Evolutionary conservation across 2,329 filamentous ascomycete species (phyloP).

Genomic region (Lecanoromycetidae sp.): DNA sequence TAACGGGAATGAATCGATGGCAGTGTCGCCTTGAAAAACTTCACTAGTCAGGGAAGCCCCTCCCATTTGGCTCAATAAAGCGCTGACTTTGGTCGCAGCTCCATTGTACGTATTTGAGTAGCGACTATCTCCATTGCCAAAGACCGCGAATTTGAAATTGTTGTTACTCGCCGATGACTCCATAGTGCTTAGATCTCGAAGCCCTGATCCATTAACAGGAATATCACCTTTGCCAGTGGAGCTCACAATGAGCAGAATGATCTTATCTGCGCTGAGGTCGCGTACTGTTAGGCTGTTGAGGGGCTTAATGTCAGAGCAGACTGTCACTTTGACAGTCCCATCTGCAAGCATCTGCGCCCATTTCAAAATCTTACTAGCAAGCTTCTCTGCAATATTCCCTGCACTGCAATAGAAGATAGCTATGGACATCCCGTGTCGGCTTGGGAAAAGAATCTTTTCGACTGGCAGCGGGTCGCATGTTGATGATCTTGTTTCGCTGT

Average conservation of each 20-base stretch:
- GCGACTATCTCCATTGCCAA: constrained; percentile 20
- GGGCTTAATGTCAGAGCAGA: background rate
- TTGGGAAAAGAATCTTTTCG: background rate
- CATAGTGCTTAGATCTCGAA: constrained; percentile 3
- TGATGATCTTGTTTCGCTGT: too few relatives aligned
- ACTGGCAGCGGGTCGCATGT: too few relatives aligned
- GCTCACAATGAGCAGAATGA: constrained; percentile 18
- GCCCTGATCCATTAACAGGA: constrained; percentile 17
- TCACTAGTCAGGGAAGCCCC: constrained; percentile 3
- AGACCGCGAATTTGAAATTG: constrained; percentile 15
- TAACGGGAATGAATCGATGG: constrained; percentile 8
- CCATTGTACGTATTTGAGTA: constrained; percentile 18
- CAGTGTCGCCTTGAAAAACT: constrained; percentile 14
- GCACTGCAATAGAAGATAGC: constrained; percentile 19
- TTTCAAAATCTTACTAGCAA: constrained; percentile 16
- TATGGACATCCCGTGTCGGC: background rate
- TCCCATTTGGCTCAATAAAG: constrained; percentile 14
- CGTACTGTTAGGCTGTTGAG: constrained; percentile 5
- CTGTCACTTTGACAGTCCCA: background rate
- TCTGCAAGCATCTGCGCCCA: background rate
- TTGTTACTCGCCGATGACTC: background rate
- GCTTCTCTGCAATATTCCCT: constrained; percentile 18
- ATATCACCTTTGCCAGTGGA: constrained; percentile 19
- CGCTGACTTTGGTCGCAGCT: constrained; percentile 14
- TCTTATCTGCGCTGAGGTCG: constrained; percentile 9